A percentile compares a stretch with the other conserved stretches of the same genome.
Conservation (phyloP, 2,329 filamentous ascomycete genomes). For the Epichloe glyceriae region DNA sequence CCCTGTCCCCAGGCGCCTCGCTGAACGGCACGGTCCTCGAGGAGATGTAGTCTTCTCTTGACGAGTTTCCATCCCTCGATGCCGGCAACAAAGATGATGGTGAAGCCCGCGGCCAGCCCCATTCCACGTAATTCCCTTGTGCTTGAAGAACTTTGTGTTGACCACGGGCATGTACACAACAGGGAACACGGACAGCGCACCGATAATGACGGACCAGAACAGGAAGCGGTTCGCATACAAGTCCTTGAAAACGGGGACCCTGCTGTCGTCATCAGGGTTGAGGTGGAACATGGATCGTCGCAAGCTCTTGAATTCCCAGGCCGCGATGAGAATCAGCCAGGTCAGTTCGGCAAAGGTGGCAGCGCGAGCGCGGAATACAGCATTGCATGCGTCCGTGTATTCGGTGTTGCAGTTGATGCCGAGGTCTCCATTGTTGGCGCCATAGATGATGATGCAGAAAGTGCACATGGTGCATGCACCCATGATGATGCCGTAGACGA, state of each 20-base stretch:
- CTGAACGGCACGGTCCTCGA: constrained; percentile 38
- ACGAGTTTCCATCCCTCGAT: constrained; percentile 60
- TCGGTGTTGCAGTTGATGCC: constrained; percentile 50
- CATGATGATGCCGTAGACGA: constrained; percentile 70
- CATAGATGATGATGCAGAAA: constrained; percentile 53
- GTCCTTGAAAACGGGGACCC: constrained; percentile 45
- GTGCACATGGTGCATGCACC: constrained; percentile 52
- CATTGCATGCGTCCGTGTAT: constrained; percentile 41
- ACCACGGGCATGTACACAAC: constrained; percentile 61
- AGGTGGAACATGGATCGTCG: constrained; percentile 60
- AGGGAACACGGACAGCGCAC: constrained; percentile 49
- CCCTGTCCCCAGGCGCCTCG: constrained; percentile 40
- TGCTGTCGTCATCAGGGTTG: constrained; percentile 36
- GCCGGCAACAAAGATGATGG: constrained; percentile 50
- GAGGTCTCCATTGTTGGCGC: constrained; percentile 40
- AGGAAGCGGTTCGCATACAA: constrained; percentile 58
- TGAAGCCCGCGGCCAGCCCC: constrained; percentile 53
- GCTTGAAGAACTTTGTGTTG: constrained; percentile 60
- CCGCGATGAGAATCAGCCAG: constrained; percentile 60
- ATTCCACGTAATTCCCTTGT: constrained; percentile 60
- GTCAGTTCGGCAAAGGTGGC: constrained; percentile 63
- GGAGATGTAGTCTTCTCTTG: constrained; percentile 44
- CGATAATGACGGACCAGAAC: constrained; percentile 51
- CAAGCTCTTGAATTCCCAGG: constrained; percentile 68
- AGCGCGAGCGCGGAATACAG: constrained; percentile 57